Base-by-base conservation (phyloP, 2,329 filamentous ascomycete genomes). In the Tolypocladium ophioglossoides region DNA sequence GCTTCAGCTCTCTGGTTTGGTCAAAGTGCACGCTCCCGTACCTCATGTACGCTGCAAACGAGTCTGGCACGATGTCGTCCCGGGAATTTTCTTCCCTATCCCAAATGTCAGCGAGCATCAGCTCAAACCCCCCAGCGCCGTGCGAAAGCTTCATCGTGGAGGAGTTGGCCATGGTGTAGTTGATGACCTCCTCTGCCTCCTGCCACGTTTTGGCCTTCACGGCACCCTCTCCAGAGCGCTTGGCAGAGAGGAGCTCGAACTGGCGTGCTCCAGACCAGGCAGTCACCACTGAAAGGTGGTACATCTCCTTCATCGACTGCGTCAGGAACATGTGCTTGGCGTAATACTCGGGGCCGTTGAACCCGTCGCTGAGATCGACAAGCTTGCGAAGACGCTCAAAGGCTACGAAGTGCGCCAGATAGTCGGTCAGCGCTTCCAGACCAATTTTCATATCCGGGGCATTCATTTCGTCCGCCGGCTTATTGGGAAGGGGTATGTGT, bases 81-180 rank as follows among this genome's bases (percentile, higher is more conserved):
- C 61, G 63, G 38, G 63, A 57, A 49, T 71, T 65, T 52, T 70
- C 69, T 18, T 60, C 55, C 55, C 56, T 50, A 51, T 71, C 68
- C 50, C 66, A 61, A 11, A 71, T 51, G 7, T 59, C 55, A 0
- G 68, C 68, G 18, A 66, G 47, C 40, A 51, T 54, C 6, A 48
- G 55, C 24, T 61, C 58, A 38, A 68, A 38, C 1, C 58, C 58
- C 52, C 67, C 66, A 0, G 63, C 48, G 1, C 52, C 68, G 55
- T 69, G 69, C 1, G 64, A 66, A n/a, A 72, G 64, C 54, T 72
- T 72, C 57, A 70, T 62, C 62, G 69, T 61, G 4, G 60, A 61
- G 4, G 64, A 62, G 44, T 62, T 60, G 12, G 68, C 63, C 47
- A 72, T 57, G 41, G 69, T 37, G 7, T 58, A 59, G 65, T 67